Base-by-base conservation (phyloP, 305 asterid genomes). In the Plantago coronopus region DNA sequence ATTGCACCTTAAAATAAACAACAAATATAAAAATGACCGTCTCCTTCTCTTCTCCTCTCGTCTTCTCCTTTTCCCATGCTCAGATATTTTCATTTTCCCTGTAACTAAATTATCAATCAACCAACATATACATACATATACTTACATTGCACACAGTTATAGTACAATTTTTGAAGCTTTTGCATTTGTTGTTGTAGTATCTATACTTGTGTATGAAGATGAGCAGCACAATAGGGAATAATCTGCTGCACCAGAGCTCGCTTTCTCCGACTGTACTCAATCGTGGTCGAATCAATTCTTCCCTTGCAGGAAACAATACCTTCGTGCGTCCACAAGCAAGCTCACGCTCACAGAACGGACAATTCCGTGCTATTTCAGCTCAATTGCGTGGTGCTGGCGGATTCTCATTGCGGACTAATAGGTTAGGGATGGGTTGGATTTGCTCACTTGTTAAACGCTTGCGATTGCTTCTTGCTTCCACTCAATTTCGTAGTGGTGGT, bases 211-310 rank as follows among this genome's bases (percentile, higher is more conserved):
- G 65, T 72, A 72, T 48, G 61, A 88, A 38, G 43, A 38, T 89
- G 99, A 89, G 86, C 74, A 87, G 73, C 70, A 48, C 89, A 31
- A 63, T 89, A 22, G 80, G 97, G 88, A 87, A 87, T 81, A 83
- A 79, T 79, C 82, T 83, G 88, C 73, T 81, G 80, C 86, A 74
- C 67, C 94, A 74, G 80, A 80, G 81, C 74, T 78, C 73, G 47
- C 86, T 76, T 77, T 79, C 86, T 62, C 75, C 85, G 3, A 70
- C 79, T 38, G 78, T 84, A 20, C 66, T 79, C 48, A 84, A 88
- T 70, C 78, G 78, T 65, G 70, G 72, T 75, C 79, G 87, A 81
- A 81, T 78, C 66, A 74, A 74, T 77, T 71, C 79, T 64, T 80
- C 78, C 67, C 63, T 69, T 74, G 76, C 86, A 58, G 85, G 95